Evolutionary conservation across 495 filamentous ascomycete genomes (phyloP).

Genomic region (Lindgomyces ingoldianus): DNA sequence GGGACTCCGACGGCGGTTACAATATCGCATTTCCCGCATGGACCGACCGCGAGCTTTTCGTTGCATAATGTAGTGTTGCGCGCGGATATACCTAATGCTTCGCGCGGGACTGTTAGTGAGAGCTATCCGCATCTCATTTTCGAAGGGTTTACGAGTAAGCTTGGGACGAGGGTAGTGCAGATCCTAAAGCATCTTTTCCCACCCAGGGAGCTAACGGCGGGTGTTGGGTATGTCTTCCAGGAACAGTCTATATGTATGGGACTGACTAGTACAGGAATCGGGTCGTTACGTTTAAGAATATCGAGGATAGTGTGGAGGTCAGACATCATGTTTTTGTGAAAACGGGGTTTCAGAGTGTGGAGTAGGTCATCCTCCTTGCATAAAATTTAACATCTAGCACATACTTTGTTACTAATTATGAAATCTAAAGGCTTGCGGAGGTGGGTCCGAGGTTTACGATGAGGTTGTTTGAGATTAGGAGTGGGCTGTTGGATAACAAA

Average conservation of each 20-base stretch:
- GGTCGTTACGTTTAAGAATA: conserved; percentile 84
- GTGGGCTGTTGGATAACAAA: conserved; percentile 92
- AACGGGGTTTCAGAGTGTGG: conserved; percentile 79
- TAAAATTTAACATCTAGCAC: neutral
- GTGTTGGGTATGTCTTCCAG: conserved; percentile 70
- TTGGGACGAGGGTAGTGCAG: conserved; percentile 84
- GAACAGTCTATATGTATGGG: neutral
- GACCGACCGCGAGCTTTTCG: conserved; percentile 86
- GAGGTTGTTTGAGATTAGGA: conserved; percentile 89
- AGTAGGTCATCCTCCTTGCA: conserved; percentile 44
- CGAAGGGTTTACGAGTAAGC: conserved; percentile 80
- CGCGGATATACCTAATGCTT: conserved; percentile 85
- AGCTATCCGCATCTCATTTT: conserved; percentile 94
- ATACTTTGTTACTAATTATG: neutral
- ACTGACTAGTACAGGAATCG: neutral
- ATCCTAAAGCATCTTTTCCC: conserved; percentile 95
- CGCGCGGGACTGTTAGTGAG: conserved; percentile 88
- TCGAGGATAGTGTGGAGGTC: conserved; percentile 89
- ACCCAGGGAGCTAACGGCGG: conserved; percentile 74
- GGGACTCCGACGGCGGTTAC: conserved; percentile 91
- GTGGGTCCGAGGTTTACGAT: conserved; percentile 97
- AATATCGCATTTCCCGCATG: conserved; percentile 87
- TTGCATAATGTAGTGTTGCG: conserved; percentile 94
- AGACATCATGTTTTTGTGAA: conserved; percentile 81
- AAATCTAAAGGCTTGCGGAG: conserved; percentile 61